Evolutionary conservation across 805 yeast species (phyloP).

Genomic region (Suhomyces vadensis): DNA sequence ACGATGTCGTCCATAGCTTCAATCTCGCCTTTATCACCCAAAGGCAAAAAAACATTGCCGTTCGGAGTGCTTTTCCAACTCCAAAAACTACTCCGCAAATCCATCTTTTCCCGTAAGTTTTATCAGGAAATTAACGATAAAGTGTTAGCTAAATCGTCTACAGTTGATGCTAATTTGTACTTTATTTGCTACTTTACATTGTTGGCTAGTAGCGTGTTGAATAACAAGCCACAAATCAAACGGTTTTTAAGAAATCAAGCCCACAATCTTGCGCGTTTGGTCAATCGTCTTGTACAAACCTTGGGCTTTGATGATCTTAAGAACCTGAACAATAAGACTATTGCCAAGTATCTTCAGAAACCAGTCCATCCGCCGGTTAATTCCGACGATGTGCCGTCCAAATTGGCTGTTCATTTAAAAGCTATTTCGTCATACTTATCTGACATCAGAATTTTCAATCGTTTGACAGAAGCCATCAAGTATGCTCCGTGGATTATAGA

Average conservation of each 20-base stretch:
- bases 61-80: constrained; percentile 28
- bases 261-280: constrained; percentile 19
- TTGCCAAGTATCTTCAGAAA: constrained; percentile 12
- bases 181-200: constrained; percentile 46
- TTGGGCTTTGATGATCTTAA: constrained; percentile 17
- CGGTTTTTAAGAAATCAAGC: constrained; percentile 30
- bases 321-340: constrained; percentile 15
- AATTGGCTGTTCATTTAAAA: constrained; percentile 37
- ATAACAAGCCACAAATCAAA: constrained; percentile 37
- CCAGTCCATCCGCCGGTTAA: not conserved
- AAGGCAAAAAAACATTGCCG: constrained; percentile 16
- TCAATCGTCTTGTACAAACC: constrained; percentile 9
- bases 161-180: constrained; percentile 41
- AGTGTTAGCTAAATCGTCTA: constrained; percentile 32
- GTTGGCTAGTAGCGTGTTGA: constrained; percentile 34
- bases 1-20: constrained; percentile 12
- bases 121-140: constrained; percentile 44
- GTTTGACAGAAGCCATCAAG: constrained; percentile 42
- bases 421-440: constrained; percentile 37
- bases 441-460: constrained; percentile 43
- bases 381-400: constrained; percentile 13
- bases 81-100: constrained; percentile 28
- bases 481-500: constrained; percentile 48
- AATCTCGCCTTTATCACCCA: constrained; percentile 16
- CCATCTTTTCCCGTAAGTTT: constrained; percentile 39